Conservation (phyloP, 2,329 filamentous ascomycete species). For the Exophiala calicioides region DNA sequence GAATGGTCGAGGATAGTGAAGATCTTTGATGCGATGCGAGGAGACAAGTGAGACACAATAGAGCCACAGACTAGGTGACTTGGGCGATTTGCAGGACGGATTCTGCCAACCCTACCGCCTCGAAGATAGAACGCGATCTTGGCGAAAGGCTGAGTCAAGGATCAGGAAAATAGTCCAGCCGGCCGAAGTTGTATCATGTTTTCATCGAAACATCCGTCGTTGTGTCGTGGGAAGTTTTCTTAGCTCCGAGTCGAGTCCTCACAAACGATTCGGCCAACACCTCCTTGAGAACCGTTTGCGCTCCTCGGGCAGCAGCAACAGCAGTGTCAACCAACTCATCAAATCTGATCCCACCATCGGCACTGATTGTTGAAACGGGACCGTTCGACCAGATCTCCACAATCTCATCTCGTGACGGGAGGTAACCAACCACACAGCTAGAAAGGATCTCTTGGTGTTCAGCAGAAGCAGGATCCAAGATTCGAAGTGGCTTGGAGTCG, state of each 20-base stretch:
- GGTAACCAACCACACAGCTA: constrained; percentile 86
- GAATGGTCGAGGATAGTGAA: background rate
- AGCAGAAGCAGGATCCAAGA: constrained; percentile 75
- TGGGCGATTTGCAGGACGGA: too few relatives aligned
- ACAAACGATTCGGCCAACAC: constrained; percentile 59
- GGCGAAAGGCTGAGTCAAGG: too few relatives aligned
- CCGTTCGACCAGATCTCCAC: constrained; percentile 96
- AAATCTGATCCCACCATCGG: constrained; percentile 37
- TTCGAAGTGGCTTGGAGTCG: constrained; percentile 48
- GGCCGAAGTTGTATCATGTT: constrained; percentile 22
- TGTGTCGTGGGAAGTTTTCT: constrained; percentile 9
- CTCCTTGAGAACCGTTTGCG: constrained; percentile 61
- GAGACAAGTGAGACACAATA: too few relatives aligned
- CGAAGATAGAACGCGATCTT: background rate
- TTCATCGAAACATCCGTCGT: constrained; percentile 34
- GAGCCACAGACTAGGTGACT: too few relatives aligned
- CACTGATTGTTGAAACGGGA: constrained; percentile 31
- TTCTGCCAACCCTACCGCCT: too few relatives aligned
- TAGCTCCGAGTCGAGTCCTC: constrained; percentile 4
- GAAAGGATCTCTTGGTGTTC: constrained; percentile 78
- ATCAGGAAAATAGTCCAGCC: too few relatives aligned
- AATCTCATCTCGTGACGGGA: constrained; percentile 83
- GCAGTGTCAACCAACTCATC: constrained; percentile 59
- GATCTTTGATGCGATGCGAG: too few relatives aligned
- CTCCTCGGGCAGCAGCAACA: constrained; percentile 62